Conservation (phyloP, 495 filamentous ascomycete genomes). For the Amphirosellinia nigrospora region DNA sequence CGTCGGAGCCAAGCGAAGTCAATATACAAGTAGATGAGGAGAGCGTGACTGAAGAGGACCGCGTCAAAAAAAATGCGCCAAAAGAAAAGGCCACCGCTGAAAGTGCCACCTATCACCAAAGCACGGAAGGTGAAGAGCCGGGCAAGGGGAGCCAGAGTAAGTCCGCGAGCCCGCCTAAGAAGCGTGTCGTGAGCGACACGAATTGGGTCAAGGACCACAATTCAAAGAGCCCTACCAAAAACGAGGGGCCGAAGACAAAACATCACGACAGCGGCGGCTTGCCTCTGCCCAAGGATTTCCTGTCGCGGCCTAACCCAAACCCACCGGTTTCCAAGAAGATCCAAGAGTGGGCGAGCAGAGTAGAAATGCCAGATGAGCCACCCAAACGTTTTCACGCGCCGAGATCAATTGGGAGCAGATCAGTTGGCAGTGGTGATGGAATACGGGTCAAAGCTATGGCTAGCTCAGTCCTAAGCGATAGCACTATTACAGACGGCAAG, state of each 20-base stretch:
- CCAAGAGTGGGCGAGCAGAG: conserved; percentile 56
- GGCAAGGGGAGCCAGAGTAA: conserved; percentile 37
- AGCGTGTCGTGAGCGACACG: conserved; percentile 80
- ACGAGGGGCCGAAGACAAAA: conserved; percentile 37
- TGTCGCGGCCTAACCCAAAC: conserved; percentile 54
- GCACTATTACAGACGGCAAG: conserved; percentile 25
- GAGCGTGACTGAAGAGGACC: conserved; percentile 57
- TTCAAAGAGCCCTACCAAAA: conserved; percentile 53
- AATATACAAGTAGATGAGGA: conserved; percentile 50
- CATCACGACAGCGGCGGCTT: conserved; percentile 46
- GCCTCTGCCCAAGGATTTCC: conserved; percentile 59
- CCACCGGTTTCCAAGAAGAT: conserved; percentile 58
- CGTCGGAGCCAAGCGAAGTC: conserved; percentile 52
- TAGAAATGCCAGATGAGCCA: conserved; percentile 45
- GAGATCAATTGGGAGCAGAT: conserved; percentile 11
- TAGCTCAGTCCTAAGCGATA: conserved; percentile 33
- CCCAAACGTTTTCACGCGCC: conserved; percentile 23
- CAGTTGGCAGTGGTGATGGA: conserved; percentile 35
- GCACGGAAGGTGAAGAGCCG: conserved; percentile 24
- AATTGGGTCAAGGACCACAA: conserved; percentile 70
- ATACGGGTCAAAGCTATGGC: conserved; percentile 33
- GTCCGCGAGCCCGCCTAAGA: conserved; percentile 60
- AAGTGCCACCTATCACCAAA: conserved; percentile 22
- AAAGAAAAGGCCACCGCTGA: conserved; percentile 44
- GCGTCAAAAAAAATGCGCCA: conserved; percentile 51